These are phyloP conservation scores for Cymodocea nodosa DNA, from an alignment of 116 monocot species.

Conservation along the genomic window DNA sequence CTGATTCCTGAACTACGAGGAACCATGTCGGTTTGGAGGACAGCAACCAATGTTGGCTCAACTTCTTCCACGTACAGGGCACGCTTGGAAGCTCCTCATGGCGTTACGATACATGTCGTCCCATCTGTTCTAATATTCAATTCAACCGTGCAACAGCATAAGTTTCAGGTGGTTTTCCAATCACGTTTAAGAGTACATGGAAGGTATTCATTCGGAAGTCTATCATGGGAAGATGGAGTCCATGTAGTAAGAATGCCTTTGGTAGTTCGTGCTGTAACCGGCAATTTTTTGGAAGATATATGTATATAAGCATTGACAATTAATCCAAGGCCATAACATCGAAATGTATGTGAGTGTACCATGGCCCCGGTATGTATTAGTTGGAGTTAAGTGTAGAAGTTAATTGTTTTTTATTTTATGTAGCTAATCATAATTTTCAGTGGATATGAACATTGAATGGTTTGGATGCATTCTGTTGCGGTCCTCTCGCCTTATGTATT, in stretches of 20 bases:
- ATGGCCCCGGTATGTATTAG: too few species aligned
- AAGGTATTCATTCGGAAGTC: slow-evolving; percentile 48
- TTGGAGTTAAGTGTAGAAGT: too few species aligned
- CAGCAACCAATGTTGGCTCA: slow-evolving; percentile 51
- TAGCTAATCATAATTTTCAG: too few species aligned
- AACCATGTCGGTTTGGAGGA: slow-evolving; percentile 31
- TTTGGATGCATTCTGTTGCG: too few species aligned
- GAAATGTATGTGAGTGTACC: too few species aligned
- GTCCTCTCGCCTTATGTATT: too few species aligned
- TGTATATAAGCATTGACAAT: too few species aligned
- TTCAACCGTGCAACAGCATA: slow-evolving; percentile 18
- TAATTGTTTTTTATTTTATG: too few species aligned
- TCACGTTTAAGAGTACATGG: slow-evolving; percentile 32
- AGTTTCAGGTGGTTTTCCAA: slow-evolving; percentile 31
- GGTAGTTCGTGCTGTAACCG: slow-evolving; percentile 22
- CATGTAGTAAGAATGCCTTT: slow-evolving; percentile 54
- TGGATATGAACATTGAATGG: too few species aligned
- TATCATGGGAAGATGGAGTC: slow-evolving; percentile 48
- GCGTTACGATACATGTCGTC: slow-evolving; percentile 21
- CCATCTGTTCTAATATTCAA: slow-evolving; percentile 40
- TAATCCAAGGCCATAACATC: too few species aligned
- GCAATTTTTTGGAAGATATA: slow-evolving; percentile 7
- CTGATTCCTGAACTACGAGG: slow-evolving; percentile 35
- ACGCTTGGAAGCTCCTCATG: slow-evolving; percentile 32
- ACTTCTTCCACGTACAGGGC: slow-evolving; percentile 23